These are phyloP conservation scores for Fallopia convolvulus DNA, from an alignment of 148 eudicot genomes.

Conservation along the genomic window DNA sequence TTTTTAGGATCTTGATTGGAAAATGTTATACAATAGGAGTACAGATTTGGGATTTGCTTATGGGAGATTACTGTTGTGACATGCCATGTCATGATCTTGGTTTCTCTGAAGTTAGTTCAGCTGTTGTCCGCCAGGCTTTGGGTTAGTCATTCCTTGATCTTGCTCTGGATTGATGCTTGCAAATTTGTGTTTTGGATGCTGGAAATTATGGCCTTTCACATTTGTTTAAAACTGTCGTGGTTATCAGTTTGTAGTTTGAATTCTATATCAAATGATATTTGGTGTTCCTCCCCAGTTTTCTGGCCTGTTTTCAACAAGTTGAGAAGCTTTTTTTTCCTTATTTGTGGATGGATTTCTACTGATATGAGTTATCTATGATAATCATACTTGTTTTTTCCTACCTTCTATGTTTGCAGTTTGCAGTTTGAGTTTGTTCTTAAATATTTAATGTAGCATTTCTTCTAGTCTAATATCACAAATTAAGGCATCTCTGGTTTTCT, in stretches of 20 bases:
- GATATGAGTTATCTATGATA: neutral
- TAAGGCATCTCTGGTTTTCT: neutral
- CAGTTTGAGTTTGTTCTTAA: neutral
- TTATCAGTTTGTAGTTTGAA: neutral
- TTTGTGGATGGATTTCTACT: neutral
- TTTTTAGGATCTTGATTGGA: too few relatives aligned
- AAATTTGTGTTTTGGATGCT: constrained; percentile 3
- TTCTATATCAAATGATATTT: neutral
- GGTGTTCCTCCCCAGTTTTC: neutral
- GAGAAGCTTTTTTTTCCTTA: neutral
- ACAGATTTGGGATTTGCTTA: too few relatives aligned
- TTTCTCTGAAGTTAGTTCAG: too few relatives aligned
- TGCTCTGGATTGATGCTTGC: neutral
- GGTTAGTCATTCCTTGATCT: constrained; percentile 41
- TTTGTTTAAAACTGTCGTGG: neutral
- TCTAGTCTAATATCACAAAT: neutral
- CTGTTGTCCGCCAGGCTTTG: constrained; percentile 30
- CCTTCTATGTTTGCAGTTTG: neutral
- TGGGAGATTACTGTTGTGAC: too few relatives aligned
- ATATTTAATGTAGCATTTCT: neutral
- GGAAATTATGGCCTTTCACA: neutral
- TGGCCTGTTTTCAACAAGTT: neutral
- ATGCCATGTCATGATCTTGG: too few relatives aligned
- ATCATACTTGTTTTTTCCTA: neutral
- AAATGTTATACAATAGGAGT: too few relatives aligned